Percentiles rank a stretch among this genome's conserved stretches.
Evolutionary conservation across 2,329 filamentous ascomycete genomes (phyloP).

Genomic region (Tolypocladium tundrense): DNA sequence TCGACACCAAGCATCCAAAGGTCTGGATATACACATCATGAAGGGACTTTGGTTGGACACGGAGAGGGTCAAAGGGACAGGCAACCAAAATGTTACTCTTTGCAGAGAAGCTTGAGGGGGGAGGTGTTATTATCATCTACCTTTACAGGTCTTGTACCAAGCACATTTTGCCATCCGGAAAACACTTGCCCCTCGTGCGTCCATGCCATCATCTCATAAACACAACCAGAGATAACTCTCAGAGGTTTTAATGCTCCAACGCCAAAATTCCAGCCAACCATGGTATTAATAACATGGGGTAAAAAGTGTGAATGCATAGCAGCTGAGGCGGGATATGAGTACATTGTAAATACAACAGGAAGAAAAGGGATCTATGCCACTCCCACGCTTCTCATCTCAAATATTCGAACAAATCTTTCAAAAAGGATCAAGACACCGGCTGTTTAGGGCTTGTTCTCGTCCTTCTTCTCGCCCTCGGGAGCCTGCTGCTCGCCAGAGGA

Average conservation of each 20-base stretch:
- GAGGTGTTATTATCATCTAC: slow-evolving; percentile 46
- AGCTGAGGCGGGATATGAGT: slow-evolving; percentile 36
- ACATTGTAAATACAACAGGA: slow-evolving; percentile 37
- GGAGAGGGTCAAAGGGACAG: not conserved
- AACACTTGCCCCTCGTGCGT: slow-evolving; percentile 25
- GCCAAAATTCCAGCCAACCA: slow-evolving; percentile 33
- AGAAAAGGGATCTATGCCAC: slow-evolving; percentile 22
- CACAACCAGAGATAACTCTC: slow-evolving; percentile 27
- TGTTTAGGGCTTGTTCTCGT: slow-evolving; percentile 56
- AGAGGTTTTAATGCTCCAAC: slow-evolving; percentile 42
- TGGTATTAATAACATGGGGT: slow-evolving; percentile 35
- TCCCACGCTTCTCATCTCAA: slow-evolving; percentile 18
- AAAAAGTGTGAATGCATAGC: slow-evolving; percentile 27
- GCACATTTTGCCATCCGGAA: slow-evolving; percentile 21
- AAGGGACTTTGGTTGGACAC: not conserved
- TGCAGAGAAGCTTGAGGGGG: slow-evolving; percentile 35
- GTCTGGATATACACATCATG: not conserved
- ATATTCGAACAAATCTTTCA: slow-evolving; percentile 18
- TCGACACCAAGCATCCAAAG: not conserved
- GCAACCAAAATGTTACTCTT: not conserved
- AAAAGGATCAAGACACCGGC: slow-evolving; percentile 8
- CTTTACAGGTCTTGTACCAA: slow-evolving; percentile 19
- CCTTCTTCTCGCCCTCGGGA: slow-evolving; percentile 67
- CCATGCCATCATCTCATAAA: slow-evolving; percentile 36
- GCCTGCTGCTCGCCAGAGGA: slow-evolving; percentile 36